A percentile compares a stretch with the other conserved stretches of the same genome.
phyloP scores from a whole-genome alignment of 805 yeast genomes.

The Metschnikowia matae region DNA sequence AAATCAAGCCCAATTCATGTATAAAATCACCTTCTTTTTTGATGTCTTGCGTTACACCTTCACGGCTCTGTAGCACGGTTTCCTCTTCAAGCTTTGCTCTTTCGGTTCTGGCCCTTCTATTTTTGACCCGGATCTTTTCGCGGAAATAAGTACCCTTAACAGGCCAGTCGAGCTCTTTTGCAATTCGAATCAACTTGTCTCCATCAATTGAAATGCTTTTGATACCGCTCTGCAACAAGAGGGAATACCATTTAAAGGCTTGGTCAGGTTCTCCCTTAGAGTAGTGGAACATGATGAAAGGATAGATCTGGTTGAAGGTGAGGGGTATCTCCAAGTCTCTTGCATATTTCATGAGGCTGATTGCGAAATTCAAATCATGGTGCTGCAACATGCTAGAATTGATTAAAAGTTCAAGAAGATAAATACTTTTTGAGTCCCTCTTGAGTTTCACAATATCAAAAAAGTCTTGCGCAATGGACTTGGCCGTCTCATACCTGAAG shows the following conservation, averaged over 20 bases:
- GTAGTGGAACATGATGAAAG: conserved; percentile 37
- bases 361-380: conserved; percentile 32
- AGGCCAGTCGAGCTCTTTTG: conserved; percentile 34
- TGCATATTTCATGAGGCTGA: conserved; percentile 24
- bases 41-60: neutral
- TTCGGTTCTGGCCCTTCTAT: conserved; percentile 17
- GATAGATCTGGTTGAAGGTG: conserved; percentile 37
- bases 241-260: conserved; percentile 38
- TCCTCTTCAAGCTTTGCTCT: conserved; percentile 1
- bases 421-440: conserved; percentile 18
- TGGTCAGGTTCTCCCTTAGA: conserved; percentile 23
- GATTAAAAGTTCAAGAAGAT: conserved; percentile 29
- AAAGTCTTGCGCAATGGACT: conserved; percentile 24
- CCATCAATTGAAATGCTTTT: conserved; percentile 26
- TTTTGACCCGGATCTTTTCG: conserved; percentile 21
- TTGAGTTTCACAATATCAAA: conserved; percentile 11
- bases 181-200: conserved; percentile 28
- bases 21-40: neutral
- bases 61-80: neutral
- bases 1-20: conserved; percentile 1
- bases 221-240: conserved; percentile 30
- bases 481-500: conserved; percentile 22
- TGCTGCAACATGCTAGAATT: conserved; percentile 29
- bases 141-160: conserved; percentile 32
- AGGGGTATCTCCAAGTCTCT: conserved; percentile 27